Evolutionary conservation across 73 alveolate species (phyloP).

Genomic region (Paramecium tetraurelia): DNA sequence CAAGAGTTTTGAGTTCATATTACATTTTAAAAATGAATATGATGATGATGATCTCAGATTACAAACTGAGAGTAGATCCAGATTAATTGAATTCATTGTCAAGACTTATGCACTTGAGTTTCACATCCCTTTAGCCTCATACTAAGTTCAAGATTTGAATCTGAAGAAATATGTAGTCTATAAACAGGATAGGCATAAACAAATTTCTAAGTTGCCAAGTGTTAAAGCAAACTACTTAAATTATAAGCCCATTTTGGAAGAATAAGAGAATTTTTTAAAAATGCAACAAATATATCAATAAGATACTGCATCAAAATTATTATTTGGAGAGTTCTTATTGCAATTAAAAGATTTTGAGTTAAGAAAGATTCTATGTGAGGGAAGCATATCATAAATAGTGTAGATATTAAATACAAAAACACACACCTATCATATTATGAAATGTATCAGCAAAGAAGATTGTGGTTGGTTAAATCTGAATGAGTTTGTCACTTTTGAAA

Average conservation of each 20-base stretch:
- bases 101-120: neutral
- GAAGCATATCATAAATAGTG: neutral
- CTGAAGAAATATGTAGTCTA: constrained; percentile 28
- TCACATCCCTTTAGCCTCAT: neutral
- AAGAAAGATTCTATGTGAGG: neutral
- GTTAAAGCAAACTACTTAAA: neutral
- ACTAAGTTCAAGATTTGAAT: neutral
- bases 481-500: neutral
- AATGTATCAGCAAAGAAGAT: neutral
- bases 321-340: neutral
- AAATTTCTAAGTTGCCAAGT: neutral
- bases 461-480: neutral
- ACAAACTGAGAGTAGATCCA: neutral
- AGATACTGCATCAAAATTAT: neutral
- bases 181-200: constrained; percentile 1
- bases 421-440: neutral
- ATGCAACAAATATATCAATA: neutral
- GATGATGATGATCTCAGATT: constrained; percentile 43
- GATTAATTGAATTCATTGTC: constrained; percentile 5
- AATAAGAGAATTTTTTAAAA: neutral
- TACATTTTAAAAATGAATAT: constrained; percentile 23
- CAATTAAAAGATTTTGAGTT: neutral
- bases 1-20: constrained; percentile 1
- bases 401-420: neutral
- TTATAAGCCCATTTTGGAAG: constrained; percentile 12